These are phyloP conservation scores for grape (Vitis vinifera) DNA, from an alignment of 164 flowering plant genomes.

Conservation along the genomic window DNA sequence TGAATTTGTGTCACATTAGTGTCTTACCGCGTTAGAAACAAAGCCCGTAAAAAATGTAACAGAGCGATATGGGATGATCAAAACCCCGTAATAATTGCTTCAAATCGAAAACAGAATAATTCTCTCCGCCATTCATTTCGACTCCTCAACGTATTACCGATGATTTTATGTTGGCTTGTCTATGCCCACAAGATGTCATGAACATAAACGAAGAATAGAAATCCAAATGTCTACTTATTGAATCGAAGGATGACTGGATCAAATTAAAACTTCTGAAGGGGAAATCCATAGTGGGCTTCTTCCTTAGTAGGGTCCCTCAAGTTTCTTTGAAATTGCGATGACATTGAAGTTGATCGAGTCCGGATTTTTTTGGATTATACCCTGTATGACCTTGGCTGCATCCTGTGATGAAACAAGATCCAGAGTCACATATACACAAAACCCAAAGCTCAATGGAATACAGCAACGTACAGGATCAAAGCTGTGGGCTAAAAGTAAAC, in stretches of 20 bases:
- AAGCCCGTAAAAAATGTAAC: too few relatives aligned
- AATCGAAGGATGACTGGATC: not conserved
- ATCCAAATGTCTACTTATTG: not conserved
- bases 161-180: not conserved
- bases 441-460: not conserved
- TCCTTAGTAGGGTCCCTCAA: not conserved
- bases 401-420: conserved; percentile 47
- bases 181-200: not conserved
- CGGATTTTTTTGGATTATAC: conserved; percentile 69
- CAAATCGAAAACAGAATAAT: too few relatives aligned
- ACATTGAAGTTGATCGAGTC: conserved; percentile 81
- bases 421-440: not conserved
- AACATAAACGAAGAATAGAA: not conserved
- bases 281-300: not conserved
- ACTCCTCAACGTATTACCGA: not conserved
- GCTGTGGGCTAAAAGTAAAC: too few relatives aligned
- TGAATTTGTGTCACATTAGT: too few relatives aligned
- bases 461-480: too few relatives aligned
- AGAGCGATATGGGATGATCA: too few relatives aligned
- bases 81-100: too few relatives aligned
- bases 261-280: not conserved
- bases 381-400: conserved; percentile 79
- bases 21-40: too few relatives aligned
- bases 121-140: too few relatives aligned
- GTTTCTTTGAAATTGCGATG: conserved; percentile 78